Evolutionary conservation across 179 eudicot genomes (phyloP).

Genomic region (Nepenthes alata): DNA sequence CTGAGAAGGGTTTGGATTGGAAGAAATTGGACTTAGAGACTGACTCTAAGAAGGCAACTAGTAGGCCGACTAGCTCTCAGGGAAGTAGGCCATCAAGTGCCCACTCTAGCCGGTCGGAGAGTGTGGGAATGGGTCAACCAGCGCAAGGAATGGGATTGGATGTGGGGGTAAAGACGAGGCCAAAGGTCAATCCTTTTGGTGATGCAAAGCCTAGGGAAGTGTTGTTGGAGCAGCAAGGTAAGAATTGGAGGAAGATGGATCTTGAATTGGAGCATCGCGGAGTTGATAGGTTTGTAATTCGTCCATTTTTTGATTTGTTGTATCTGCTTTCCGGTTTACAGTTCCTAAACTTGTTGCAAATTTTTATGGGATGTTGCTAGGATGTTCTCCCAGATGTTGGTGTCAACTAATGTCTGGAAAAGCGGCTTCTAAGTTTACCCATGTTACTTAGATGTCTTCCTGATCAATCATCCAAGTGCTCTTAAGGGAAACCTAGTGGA

Average conservation of each 20-base stretch:
- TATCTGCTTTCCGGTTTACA: too few species aligned
- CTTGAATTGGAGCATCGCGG: slow-evolving; percentile 70
- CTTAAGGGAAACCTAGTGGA: too few species aligned
- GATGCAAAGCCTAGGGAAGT: slow-evolving; percentile 97
- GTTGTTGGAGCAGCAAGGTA: slow-evolving; percentile 72
- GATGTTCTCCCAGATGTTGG: too few species aligned
- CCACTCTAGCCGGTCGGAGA: slow-evolving; percentile 33
- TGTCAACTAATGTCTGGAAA: too few species aligned
- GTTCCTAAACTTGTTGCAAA: too few species aligned
- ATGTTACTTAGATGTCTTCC: too few species aligned
- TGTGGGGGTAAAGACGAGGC: slow-evolving; percentile 34
- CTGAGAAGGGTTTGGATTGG: slow-evolving; percentile 91
- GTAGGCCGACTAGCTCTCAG: slow-evolving; percentile 73
- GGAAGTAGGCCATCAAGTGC: slow-evolving; percentile 53
- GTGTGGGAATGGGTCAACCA: slow-evolving; percentile 5
- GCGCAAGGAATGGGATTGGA: slow-evolving; percentile 26
- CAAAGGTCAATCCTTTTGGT: slow-evolving; percentile 91
- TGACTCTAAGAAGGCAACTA: slow-evolving; percentile 56
- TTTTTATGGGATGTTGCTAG: too few species aligned
- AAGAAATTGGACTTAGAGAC: slow-evolving; percentile 69
- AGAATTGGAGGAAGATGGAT: slow-evolving; percentile 96
- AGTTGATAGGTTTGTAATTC: slow-evolving; percentile 47
- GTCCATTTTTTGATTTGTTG: too few species aligned
- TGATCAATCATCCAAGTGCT: too few species aligned
- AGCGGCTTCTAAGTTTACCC: too few species aligned